Evolutionary conservation across 306 rosid species (phyloP), one percentile per base, ranked within the genome.

Genomic region (Lupinus albus): DNA sequence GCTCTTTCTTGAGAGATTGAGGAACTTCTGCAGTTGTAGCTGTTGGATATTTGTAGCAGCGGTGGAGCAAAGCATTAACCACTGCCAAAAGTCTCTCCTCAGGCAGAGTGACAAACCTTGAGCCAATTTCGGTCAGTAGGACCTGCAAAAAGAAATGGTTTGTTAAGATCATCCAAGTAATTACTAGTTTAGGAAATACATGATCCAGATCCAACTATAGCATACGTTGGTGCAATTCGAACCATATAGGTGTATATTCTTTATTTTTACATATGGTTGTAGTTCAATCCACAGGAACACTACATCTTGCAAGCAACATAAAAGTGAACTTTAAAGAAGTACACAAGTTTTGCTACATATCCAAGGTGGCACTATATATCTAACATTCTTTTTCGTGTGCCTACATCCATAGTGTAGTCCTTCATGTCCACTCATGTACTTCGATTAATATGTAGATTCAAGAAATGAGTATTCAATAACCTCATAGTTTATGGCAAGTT

Each of bases 1-100:
- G 96, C 85, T 94, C 99, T 78, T 91, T 94, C 84, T 94, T 94
- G 52, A 94, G 99, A 78, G 99, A 94, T 60, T 88, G 97, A 65
- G 99, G 99, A 76, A 94, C 99, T 87, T 94, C 99, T 58, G 99
- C 99, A 20, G 97, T 94, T 30, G 99, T 91, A 42, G 99, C 97
- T 30, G 99, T 94, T 39, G 99, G 99, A 79, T 94, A 94, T 81
- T 94, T 94, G 84, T 94, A 94, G 80, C 99, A 94, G 32, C 99
- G 96, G 83, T 94, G 99, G 55, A 94, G 99, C 83, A 94, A 75
- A 71, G 99, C 99, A 49, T 94, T 94, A 66, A 90, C 99, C 62
- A 94, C 99, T 1, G 99, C 99, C 57, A 94, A 84, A 84, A 94
- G 99, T 64, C 99, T 88, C 91, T 94, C 99, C 79, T 94, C 99